A percentile compares a stretch with the other conserved stretches of the same genome.
Evolutionary conservation across 208 protist species (phyloP).

Genomic region (Leishmania gerbilli): DNA sequence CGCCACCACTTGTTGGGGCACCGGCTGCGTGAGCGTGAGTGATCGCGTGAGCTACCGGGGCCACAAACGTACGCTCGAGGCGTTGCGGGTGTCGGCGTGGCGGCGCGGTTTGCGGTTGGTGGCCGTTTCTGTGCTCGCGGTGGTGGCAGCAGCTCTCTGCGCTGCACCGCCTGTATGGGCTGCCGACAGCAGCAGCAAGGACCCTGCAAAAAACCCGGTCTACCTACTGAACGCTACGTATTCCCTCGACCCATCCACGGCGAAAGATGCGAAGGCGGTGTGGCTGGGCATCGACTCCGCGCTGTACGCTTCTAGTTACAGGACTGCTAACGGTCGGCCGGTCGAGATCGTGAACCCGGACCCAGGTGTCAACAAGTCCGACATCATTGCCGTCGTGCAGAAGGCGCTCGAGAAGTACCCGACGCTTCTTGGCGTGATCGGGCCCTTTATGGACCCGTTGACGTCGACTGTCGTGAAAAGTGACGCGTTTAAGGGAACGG

Average conservation of each 20-base stretch:
- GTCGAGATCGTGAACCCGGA: conserved; percentile 20
- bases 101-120: background rate
- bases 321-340: conserved; percentile 1
- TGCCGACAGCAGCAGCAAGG: background rate
- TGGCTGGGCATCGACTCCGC: conserved; percentile 28
- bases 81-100: background rate
- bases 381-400: conserved; percentile 12
- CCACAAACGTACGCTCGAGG: background rate
- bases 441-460: conserved; percentile 5
- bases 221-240: conserved; percentile 31
- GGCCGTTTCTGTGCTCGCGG: background rate
- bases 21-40: background rate
- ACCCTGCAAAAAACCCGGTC: background rate
- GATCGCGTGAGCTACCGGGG: background rate
- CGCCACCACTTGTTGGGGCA: background rate
- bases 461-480: background rate
- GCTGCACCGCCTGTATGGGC: background rate
- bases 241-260: background rate
- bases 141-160: background rate
- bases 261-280: conserved; percentile 15
- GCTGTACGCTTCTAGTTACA: conserved; percentile 20
- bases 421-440: conserved; percentile 16
- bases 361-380: background rate
- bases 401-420: background rate
- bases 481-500: background rate